These are phyloP conservation scores for Trichoderma aggressivum DNA, from an alignment of 2,329 filamentous ascomycete genomes.

Conservation along the genomic window DNA sequence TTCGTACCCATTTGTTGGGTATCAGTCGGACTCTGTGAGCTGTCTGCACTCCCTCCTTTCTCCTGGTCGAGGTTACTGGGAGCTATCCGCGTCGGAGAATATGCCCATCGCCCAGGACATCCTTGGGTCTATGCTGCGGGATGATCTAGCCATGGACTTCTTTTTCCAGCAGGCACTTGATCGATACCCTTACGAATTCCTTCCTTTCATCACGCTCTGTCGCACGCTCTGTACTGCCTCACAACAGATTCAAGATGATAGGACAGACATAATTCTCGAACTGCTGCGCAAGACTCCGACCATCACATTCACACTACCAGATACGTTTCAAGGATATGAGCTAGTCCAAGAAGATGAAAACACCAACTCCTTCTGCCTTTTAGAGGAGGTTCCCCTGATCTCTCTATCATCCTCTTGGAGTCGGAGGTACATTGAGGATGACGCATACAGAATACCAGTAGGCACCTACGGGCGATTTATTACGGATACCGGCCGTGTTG, in stretches of 20 bases:
- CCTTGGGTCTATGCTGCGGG: constrained; percentile 34
- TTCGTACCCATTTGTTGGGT: constrained; percentile 64
- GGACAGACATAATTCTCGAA: constrained; percentile 54
- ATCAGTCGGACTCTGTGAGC: constrained; percentile 67
- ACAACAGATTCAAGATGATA: constrained; percentile 31
- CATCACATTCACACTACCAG: constrained; percentile 74
- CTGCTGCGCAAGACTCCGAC: constrained; percentile 66
- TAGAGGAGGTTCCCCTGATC: constrained; percentile 62
- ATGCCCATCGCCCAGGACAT: constrained; percentile 35
- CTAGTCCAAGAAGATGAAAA: constrained; percentile 84
- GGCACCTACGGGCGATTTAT: constrained; percentile 71
- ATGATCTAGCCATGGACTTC: constrained; percentile 49
- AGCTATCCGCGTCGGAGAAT: constrained; percentile 39
- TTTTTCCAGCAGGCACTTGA: constrained; percentile 66
- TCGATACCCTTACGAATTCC: constrained; percentile 81
- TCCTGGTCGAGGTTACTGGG: constrained; percentile 53
- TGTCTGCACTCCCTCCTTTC: constrained; percentile 64
- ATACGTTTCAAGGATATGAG: constrained; percentile 69
- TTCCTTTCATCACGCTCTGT: constrained; percentile 72
- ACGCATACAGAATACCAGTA: constrained; percentile 59
- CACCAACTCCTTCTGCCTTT: constrained; percentile 70
- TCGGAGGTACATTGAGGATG: constrained; percentile 42
- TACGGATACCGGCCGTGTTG: constrained; percentile 71
- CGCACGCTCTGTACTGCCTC: constrained; percentile 53
- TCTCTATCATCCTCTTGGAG: constrained; percentile 44